Base-by-base conservation (phyloP, 306 rosid species). In the Dalbergia oliveri region DNA sequence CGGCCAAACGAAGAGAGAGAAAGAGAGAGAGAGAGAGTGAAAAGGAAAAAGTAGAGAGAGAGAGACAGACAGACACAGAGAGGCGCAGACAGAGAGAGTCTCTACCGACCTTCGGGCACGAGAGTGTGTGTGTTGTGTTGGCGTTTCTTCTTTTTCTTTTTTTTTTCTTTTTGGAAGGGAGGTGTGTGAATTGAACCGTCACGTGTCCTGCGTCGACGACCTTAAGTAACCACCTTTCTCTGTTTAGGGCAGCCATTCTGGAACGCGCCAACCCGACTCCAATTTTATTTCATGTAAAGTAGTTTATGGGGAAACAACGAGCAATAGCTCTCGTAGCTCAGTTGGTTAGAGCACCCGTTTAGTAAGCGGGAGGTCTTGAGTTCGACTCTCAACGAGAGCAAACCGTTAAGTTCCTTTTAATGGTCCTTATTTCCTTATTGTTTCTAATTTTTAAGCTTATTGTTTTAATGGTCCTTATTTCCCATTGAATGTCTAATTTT, bases 291-390 rank as follows among this genome's bases (percentile, higher is more conserved):
- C 8, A 8, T 43, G 1, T 43, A 6, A 43, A 4, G 3, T 1
- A 3, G 3, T 0, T 37, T 5, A 37, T 6, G 41, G 5, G 0
- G 41, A 37, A 37, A 0, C 0, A 37, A 4, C 1, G 0, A 4
- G 8, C 1, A 47, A 5, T 0, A 1, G 87, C 88, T 88, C 87
- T 89, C 79, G 81, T 89, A 84, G 87, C 90, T 89, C 86, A 86
- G 92, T 82, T 86, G 92, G 90, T 89, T 84, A 84, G 86, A 86
- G 88, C 84, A 82, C 82, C 84, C 79, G 90, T 84, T 88, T 88
- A 81, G 88, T 86, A 88, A 88, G 89, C 89, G 82, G 89, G 88
- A 88, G 91, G 86, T 88, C 89, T 88, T 88, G 87, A 88, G 88
- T 86, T 88, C 87, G 69, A 88, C 87, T 88, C 89, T 88, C 88